Conservation (phyloP, 1,284 basidiomycete genomes). For the Meira miltonrushii region DNA sequence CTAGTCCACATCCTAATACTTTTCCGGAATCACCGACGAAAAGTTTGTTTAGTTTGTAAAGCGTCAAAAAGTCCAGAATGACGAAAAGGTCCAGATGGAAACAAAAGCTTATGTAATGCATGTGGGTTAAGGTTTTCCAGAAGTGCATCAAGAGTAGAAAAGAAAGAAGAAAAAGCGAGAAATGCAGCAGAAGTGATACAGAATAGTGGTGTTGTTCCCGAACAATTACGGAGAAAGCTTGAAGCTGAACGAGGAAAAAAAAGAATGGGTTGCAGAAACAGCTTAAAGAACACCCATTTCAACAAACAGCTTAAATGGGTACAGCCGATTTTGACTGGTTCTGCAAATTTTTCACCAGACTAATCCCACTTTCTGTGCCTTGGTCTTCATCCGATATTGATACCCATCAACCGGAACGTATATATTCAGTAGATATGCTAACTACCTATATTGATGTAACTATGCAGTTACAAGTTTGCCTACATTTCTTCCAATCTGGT, state of each 20-base stretch:
- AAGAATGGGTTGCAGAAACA: too few species aligned
- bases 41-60: conserved; percentile 51
- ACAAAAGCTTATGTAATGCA: conserved; percentile 50
- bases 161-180: conserved; percentile 37
- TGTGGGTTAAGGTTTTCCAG: conserved; percentile 49
- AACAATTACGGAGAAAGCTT: conserved; percentile 1
- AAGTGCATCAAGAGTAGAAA: conserved; percentile 36
- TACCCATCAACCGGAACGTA: too few species aligned
- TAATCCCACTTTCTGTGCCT: too few species aligned
- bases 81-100: conserved; percentile 62
- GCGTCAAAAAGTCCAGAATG: conserved; percentile 77
- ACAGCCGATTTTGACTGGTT: too few species aligned
- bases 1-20: neutral
- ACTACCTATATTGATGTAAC: too few species aligned
- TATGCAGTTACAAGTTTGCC: too few species aligned
- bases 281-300: too few species aligned
- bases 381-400: too few species aligned
- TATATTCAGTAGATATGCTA: too few species aligned
- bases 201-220: conserved; percentile 6
- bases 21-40: conserved; percentile 16
- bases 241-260: neutral
- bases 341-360: too few species aligned
- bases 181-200: conserved; percentile 19
- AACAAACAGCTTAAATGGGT: too few species aligned
- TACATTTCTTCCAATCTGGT: too few species aligned